Conservation (phyloP, 2,329 filamentous ascomycete species). For the Venturia pyrina region DNA sequence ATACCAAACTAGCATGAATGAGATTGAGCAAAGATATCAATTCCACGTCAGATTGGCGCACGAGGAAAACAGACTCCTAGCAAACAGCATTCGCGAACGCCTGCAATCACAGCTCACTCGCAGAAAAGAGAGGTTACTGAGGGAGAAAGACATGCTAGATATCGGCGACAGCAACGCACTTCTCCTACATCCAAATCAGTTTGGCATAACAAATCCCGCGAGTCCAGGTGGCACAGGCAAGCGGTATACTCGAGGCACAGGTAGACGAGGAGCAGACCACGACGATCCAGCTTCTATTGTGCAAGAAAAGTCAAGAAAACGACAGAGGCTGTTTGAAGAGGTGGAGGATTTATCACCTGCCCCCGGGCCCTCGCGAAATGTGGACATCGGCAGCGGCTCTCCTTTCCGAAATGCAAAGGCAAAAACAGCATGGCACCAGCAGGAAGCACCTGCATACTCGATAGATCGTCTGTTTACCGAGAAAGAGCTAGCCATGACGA, state of each 20-base stretch:
- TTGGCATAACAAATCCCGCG: constrained; percentile 54
- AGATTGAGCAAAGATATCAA: constrained; percentile 46
- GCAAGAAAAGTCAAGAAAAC: constrained; percentile 44
- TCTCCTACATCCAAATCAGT: constrained; percentile 55
- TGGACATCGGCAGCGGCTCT: constrained; percentile 36
- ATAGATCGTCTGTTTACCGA: constrained; percentile 57
- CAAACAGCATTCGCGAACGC: constrained; percentile 50
- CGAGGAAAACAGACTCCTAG: constrained; percentile 51
- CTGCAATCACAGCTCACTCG: constrained; percentile 47
- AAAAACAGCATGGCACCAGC: constrained; percentile 43
- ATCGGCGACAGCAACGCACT: constrained; percentile 57
- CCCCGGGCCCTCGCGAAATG: constrained; percentile 35
- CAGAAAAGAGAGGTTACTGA: constrained; percentile 47
- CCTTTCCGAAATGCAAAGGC: constrained; percentile 44
- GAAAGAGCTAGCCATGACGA: constrained; percentile 53
- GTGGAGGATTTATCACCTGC: constrained; percentile 24
- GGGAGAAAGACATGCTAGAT: constrained; percentile 58
- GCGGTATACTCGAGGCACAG: constrained; percentile 52
- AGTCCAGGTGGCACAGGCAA: constrained; percentile 54
- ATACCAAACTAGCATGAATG: constrained; percentile 44
- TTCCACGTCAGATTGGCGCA: constrained; percentile 53
- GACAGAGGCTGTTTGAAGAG: constrained; percentile 44
- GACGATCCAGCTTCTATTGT: constrained; percentile 34
- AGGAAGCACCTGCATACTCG: constrained; percentile 49
- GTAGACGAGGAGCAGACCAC: constrained; percentile 43